These are phyloP conservation scores for Sphenostylis stenocarpa DNA, from an alignment of 306 rosid genomes.

Conservation along the genomic window DNA sequence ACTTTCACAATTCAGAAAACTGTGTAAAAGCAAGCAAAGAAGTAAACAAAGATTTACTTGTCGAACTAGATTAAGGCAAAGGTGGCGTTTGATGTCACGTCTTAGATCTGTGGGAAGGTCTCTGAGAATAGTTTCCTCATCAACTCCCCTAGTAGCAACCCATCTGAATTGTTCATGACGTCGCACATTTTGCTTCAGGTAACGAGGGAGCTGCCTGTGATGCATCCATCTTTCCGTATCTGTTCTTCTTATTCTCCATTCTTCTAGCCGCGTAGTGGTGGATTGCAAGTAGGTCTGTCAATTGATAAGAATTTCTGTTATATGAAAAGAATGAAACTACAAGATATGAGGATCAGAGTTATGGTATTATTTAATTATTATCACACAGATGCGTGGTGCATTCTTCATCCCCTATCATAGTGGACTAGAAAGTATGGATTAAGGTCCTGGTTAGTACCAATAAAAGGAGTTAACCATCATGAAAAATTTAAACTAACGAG, in stretches of 20 bases:
- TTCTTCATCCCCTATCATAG: neutral
- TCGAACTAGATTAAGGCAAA: conserved; percentile 54
- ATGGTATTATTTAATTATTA: neutral
- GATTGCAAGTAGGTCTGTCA: conserved; percentile 54
- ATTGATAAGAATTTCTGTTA: neutral
- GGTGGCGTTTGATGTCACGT: conserved; percentile 60
- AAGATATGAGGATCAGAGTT: neutral
- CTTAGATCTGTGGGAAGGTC: conserved; percentile 57
- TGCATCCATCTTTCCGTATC: conserved; percentile 62
- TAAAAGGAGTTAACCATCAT: neutral
- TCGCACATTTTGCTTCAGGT: conserved; percentile 49
- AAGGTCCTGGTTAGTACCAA: neutral
- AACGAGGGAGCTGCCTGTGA: conserved; percentile 54
- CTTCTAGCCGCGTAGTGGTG: conserved; percentile 49
- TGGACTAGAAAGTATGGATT: neutral
- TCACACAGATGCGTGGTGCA: neutral
- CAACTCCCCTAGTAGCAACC: conserved; percentile 58
- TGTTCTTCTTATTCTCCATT: conserved; percentile 55
- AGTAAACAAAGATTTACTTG: conserved; percentile 34
- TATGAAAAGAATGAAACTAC: neutral
- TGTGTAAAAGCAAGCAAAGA: neutral
- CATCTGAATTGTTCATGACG: conserved; percentile 54
- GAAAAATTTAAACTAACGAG: neutral
- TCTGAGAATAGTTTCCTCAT: conserved; percentile 54
- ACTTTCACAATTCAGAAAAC: neutral